phyloP scores from a whole-genome alignment of 805 yeast species.

The Candida ulmi region DNA sequence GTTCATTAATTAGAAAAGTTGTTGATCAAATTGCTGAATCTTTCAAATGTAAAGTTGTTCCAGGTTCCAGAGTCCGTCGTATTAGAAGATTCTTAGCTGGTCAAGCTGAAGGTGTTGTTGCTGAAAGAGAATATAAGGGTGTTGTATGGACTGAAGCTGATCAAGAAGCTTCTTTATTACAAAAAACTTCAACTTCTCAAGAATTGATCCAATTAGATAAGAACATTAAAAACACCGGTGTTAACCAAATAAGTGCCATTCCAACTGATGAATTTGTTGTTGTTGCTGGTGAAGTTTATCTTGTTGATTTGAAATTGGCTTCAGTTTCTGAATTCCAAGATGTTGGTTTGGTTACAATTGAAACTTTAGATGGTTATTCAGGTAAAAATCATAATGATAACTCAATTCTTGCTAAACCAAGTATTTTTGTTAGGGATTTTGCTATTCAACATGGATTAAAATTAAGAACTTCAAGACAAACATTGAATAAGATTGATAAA shows the following conservation, averaged over 20 bases:
- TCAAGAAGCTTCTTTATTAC: constrained; percentile 58
- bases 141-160: constrained; percentile 82
- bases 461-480: constrained; percentile 64
- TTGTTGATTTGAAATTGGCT: constrained; percentile 77
- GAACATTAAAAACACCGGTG: constrained; percentile 27
- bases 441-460: constrained; percentile 76
- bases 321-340: constrained; percentile 49
- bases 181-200: constrained; percentile 32
- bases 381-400: constrained; percentile 55
- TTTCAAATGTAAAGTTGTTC: constrained; percentile 80
- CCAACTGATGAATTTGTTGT: constrained; percentile 75
- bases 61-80: constrained; percentile 90
- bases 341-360: constrained; percentile 64
- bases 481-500: constrained; percentile 66
- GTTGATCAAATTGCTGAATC: constrained; percentile 86
- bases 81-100: constrained; percentile 92
- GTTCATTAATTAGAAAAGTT: constrained; percentile 60
- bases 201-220: constrained; percentile 37
- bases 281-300: constrained; percentile 78
- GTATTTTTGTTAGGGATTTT: constrained; percentile 79
- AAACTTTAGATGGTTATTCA: constrained; percentile 56
- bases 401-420: constrained; percentile 53
- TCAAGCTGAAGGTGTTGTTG: constrained; percentile 87
- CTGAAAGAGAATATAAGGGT: constrained; percentile 89
- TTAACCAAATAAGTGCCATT: constrained; percentile 48